Percentiles rank a stretch among this genome's conserved stretches.
phyloP scores from a whole-genome alignment of 306 rosid species.

The Dalbergia oliveri region DNA sequence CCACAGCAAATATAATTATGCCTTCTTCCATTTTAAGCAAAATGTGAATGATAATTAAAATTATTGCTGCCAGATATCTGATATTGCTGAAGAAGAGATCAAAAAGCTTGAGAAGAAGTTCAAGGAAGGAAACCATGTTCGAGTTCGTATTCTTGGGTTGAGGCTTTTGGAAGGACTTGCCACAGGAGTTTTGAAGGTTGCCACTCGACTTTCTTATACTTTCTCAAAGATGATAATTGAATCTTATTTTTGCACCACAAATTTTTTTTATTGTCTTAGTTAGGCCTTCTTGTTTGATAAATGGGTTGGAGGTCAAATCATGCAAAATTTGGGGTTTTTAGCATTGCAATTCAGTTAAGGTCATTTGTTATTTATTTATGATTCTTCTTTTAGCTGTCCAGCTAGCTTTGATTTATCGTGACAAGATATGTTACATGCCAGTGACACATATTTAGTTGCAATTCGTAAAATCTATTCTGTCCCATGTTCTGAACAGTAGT shows the following conservation, averaged over 20 bases:
- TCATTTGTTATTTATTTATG: neutral
- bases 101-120: conserved; percentile 88
- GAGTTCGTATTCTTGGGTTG: conserved; percentile 89
- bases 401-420: neutral
- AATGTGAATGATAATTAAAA: conserved; percentile 29
- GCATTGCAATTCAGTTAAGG: neutral
- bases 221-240: conserved; percentile 23
- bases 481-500: neutral
- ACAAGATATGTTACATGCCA: neutral
- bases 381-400: conserved; percentile 10
- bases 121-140: conserved; percentile 78
- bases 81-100: conserved; percentile 77
- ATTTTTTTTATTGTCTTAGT: conserved; percentile 1
- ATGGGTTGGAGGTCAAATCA: neutral
- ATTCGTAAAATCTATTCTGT: neutral
- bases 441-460: neutral
- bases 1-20: neutral
- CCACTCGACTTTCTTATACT: conserved; percentile 7
- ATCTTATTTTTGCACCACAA: conserved; percentile 15
- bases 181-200: conserved; percentile 88
- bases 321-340: conserved; percentile 16
- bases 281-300: conserved; percentile 6
- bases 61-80: conserved; percentile 68
- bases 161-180: conserved; percentile 96
- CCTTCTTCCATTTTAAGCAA: conserved; percentile 12